Evolutionary conservation across 805 yeast genomes (phyloP).

Genomic region (Candida nemodendra): DNA sequence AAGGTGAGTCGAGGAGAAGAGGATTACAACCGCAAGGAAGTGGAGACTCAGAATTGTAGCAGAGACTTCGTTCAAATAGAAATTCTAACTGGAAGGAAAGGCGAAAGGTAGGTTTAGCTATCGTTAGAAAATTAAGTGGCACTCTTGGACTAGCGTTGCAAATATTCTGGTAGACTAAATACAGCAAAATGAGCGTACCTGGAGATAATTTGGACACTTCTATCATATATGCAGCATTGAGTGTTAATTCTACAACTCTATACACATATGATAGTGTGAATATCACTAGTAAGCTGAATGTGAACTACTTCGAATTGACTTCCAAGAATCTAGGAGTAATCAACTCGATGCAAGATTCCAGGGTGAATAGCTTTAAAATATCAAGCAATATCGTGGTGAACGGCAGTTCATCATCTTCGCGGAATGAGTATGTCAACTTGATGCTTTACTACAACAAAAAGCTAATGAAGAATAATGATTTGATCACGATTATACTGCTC

Average conservation of each 20-base stretch:
- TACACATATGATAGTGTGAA: conserved; percentile 54
- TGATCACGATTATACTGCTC: conserved; percentile 51
- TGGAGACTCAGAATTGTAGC: too few relatives aligned
- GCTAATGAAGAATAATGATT: conserved; percentile 41
- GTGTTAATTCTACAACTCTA: conserved; percentile 54
- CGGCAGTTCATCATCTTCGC: conserved; percentile 30
- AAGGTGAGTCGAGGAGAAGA: too few relatives aligned
- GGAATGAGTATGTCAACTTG: conserved; percentile 25
- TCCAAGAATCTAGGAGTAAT: conserved; percentile 55
- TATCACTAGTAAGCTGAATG: conserved; percentile 39
- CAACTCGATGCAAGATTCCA: conserved; percentile 42
- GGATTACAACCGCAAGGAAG: too few relatives aligned
- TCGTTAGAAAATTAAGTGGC: conserved; percentile 1
- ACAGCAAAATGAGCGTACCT: not conserved
- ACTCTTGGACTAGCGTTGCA: not conserved
- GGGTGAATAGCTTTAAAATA: conserved; percentile 28
- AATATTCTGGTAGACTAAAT: too few relatives aligned
- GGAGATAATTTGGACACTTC: conserved; percentile 12
- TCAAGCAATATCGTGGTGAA: conserved; percentile 21
- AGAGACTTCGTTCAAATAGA: too few relatives aligned
- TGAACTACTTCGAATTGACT: conserved; percentile 53
- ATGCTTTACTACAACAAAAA: conserved; percentile 50
- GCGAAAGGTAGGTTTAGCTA: too few relatives aligned
- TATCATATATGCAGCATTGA: conserved; percentile 30
- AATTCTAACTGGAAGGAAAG: too few relatives aligned